Conservation (phyloP, 371 early-diverging fungal species). For the Mortierella sp. region DNA sequence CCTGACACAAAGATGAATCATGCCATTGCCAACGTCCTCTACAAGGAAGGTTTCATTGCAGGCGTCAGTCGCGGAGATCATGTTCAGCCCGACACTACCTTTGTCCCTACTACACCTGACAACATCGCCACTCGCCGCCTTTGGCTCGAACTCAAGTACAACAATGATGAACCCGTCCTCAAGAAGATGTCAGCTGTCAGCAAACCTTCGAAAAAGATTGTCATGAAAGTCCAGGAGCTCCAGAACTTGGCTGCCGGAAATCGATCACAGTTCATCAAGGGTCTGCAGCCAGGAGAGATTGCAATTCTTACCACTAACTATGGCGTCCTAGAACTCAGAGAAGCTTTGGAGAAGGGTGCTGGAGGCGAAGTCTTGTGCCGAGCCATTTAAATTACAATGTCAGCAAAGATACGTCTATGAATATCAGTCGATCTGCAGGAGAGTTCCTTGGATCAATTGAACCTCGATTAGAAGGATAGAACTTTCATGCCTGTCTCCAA, state of each 20-base stretch:
- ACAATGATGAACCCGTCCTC: conserved; percentile 86
- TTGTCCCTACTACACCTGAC: conserved; percentile 83
- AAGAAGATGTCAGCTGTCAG: conserved; percentile 78
- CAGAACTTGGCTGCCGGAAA: conserved; percentile 78
- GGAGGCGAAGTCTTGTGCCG: conserved; percentile 94
- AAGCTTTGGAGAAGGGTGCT: conserved; percentile 85
- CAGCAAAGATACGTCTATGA: background rate
- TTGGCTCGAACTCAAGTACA: conserved; percentile 96
- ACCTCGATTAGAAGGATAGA: background rate
- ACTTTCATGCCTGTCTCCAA: background rate
- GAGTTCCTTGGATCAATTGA: background rate
- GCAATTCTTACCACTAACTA: conserved; percentile 88
- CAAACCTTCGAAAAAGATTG: conserved; percentile 87
- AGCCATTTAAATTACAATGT: conserved; percentile 58
- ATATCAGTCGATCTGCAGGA: background rate
- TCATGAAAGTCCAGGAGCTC: conserved; percentile 84
- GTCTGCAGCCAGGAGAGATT: conserved; percentile 91
- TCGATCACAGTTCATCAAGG: conserved; percentile 81
- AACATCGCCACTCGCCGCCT: conserved; percentile 90
- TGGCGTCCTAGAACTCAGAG: conserved; percentile 94
- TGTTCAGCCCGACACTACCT: conserved; percentile 74
- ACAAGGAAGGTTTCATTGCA: conserved; percentile 92
- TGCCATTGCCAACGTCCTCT: conserved; percentile 87
- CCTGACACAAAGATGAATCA: conserved; percentile 93
- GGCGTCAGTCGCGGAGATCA: conserved; percentile 85